phyloP scores from a whole-genome alignment of 352 stramenopile species.

The Blastocystis sp. region DNA sequence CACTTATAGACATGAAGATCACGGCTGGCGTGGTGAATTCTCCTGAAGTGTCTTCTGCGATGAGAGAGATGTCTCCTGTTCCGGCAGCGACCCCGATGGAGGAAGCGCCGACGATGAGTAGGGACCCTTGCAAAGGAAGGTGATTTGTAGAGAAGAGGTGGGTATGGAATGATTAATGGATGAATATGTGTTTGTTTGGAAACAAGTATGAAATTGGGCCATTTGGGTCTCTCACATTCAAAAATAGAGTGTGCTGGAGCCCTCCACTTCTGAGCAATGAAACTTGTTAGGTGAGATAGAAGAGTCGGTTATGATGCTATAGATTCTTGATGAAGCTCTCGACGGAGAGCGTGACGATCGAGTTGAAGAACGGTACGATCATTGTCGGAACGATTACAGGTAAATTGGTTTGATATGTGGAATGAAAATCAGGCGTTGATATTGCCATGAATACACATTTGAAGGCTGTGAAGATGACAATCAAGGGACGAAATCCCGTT shows the following conservation, averaged over 20 bases:
- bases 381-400: slow-evolving; percentile 89
- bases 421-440: slow-evolving; percentile 77
- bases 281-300: slow-evolving; percentile 50
- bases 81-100: background rate
- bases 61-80: background rate
- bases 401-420: slow-evolving; percentile 57
- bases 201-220: background rate
- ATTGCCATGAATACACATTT: slow-evolving; percentile 99
- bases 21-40: background rate
- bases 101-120: background rate
- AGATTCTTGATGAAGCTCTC: slow-evolving; percentile 94
- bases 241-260: background rate
- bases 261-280: slow-evolving; percentile 18
- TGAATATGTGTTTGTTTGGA: slow-evolving; percentile 18
- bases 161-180: slow-evolving; percentile 33
- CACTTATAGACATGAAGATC: slow-evolving; percentile 30
- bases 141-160: slow-evolving; percentile 40
- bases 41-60: background rate
- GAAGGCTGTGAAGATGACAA: slow-evolving; percentile 90
- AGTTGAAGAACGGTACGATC: slow-evolving; percentile 99
- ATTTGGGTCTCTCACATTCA: background rate
- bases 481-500: slow-evolving; percentile 91
- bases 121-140: no score
- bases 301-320: background rate
- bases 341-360: slow-evolving; percentile 95